These are phyloP conservation scores for Penicillium angulare DNA, from an alignment of 495 filamentous ascomycete species.

Conservation along the genomic window DNA sequence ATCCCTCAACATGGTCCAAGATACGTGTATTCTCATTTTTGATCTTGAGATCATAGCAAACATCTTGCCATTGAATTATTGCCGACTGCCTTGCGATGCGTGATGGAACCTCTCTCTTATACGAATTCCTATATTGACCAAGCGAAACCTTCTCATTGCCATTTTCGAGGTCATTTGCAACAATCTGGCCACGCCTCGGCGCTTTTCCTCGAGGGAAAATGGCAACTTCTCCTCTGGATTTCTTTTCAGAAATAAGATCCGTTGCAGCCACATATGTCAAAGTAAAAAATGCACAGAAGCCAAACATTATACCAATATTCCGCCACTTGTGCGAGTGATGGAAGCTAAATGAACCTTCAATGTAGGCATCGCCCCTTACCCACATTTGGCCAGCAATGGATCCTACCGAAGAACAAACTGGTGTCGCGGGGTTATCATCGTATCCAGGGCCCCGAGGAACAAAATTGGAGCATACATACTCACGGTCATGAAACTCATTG, in stretches of 20 bases:
- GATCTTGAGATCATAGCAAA: constrained; percentile 66
- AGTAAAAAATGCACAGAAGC: neutral
- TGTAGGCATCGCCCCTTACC: constrained; percentile 8
- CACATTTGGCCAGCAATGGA: constrained; percentile 2
- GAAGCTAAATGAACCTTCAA: constrained; percentile 1
- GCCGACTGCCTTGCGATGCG: constrained; percentile 26
- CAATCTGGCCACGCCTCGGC: constrained; percentile 26
- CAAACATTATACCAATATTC: constrained; percentile 9
- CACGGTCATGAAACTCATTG: constrained; percentile 75
- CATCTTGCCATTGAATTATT: constrained; percentile 72
- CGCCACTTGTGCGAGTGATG: constrained; percentile 7
- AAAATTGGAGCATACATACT: constrained; percentile 61
- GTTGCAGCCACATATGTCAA: constrained; percentile 4
- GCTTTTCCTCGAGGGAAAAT: constrained; percentile 25
- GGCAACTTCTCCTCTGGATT: neutral
- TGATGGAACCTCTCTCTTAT: neutral
- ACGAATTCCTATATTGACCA: neutral
- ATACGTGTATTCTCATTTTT: constrained; percentile 57
- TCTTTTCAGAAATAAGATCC: neutral
- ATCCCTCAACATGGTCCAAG: constrained; percentile 61
- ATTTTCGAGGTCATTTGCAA: neutral
- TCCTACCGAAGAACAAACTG: neutral
- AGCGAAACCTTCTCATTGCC: neutral
- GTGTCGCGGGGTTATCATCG: neutral
- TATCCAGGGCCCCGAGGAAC: neutral